Conservation (phyloP, 306 rosid genomes). For the Hippophae rhamnoides region DNA sequence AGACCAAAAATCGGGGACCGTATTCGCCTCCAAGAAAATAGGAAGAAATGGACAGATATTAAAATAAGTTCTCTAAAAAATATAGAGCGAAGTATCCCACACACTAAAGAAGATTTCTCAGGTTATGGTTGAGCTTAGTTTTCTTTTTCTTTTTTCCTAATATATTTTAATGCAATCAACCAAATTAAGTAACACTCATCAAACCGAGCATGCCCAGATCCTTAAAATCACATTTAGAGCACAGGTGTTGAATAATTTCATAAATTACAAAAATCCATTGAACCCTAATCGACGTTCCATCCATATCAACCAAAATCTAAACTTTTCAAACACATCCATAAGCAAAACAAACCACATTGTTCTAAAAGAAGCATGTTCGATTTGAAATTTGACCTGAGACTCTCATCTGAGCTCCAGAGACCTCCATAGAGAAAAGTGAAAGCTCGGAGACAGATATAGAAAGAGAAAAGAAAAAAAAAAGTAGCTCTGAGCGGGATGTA, state of each 20-base stretch:
- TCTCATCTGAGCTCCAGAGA: constrained; percentile 29
- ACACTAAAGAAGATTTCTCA: neutral
- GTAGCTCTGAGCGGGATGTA: constrained; percentile 18
- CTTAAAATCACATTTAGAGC: neutral
- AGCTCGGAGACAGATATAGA: constrained; percentile 14
- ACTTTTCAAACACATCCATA: neutral
- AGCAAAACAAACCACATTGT: neutral
- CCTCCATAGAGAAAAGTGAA: constrained; percentile 23
- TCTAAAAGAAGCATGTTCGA: neutral
- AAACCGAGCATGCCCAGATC: constrained; percentile 2
- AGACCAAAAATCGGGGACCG: neutral
- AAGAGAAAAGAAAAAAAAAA: neutral
- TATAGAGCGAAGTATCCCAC: neutral
- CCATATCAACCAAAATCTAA: constrained; percentile 3
- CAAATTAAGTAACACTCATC: neutral
- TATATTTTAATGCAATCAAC: neutral
- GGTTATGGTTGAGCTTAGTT: constrained; percentile 2
- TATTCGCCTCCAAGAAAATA: constrained; percentile 1
- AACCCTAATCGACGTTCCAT: constrained; percentile 19
- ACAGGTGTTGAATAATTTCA: constrained; percentile 1
- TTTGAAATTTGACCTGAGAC: constrained; percentile 39
- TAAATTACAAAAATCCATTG: constrained; percentile 6
- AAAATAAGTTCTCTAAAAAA: neutral
- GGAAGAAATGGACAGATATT: neutral
- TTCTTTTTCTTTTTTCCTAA: neutral